A percentile compares a stretch with the other conserved stretches of the same genome.
Evolutionary conservation across 108 stramenopile species (phyloP).

Genomic region (Chaetoceros tenuissimus): DNA sequence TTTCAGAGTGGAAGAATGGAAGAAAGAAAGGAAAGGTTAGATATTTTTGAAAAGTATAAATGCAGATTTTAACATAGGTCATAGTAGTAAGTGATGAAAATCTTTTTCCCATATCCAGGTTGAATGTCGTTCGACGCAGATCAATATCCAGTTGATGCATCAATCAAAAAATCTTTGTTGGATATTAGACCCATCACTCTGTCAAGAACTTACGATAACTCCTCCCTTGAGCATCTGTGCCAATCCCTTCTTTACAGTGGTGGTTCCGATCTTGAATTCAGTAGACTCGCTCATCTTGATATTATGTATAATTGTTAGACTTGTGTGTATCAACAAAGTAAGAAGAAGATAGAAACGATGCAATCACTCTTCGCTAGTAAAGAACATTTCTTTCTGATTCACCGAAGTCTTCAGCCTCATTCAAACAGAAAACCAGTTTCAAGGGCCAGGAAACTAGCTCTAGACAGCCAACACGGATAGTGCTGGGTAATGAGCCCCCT

Average conservation of each 20-base stretch:
- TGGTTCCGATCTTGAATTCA: conserved; percentile 57
- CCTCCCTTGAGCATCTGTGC: conserved; percentile 98
- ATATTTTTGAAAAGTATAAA: conserved; percentile 2
- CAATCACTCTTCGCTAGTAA: too few species aligned
- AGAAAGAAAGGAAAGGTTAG: not conserved
- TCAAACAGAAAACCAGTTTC: too few species aligned
- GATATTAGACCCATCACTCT: too few species aligned
- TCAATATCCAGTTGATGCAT: too few species aligned
- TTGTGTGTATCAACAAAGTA: not conserved
- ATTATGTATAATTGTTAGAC: conserved; percentile 14
- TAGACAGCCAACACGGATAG: too few species aligned
- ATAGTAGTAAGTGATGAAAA: not conserved
- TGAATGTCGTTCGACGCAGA: too few species aligned
- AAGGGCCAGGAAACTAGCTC: too few species aligned
- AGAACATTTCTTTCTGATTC: too few species aligned
- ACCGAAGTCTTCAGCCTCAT: too few species aligned
- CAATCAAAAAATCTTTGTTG: too few species aligned
- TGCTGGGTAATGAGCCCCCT: too few species aligned
- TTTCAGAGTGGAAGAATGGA: not conserved
- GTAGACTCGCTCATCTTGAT: conserved; percentile 17
- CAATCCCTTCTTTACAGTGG: conserved; percentile 89
- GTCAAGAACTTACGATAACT: conserved; percentile 94
- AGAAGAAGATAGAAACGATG: not conserved
- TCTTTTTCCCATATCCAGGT: too few species aligned
- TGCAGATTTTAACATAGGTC: not conserved